Conservation (phyloP, 495 filamentous ascomycete species). For the Hypoxylon trugodes region DNA sequence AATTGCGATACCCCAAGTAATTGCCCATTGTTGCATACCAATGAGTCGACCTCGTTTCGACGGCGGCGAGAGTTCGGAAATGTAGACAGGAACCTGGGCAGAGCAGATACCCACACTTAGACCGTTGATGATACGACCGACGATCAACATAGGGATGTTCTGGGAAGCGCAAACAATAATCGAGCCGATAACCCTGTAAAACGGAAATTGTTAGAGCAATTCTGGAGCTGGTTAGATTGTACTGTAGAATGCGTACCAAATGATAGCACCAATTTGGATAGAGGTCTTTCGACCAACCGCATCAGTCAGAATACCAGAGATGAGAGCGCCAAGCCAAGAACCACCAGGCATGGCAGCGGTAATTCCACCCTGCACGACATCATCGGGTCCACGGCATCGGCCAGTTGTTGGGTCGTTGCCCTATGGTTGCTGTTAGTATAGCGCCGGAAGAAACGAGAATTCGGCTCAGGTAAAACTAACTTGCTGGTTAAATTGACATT, state of each 20-base stretch:
- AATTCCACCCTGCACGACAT: conserved; percentile 65
- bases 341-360: conserved; percentile 77
- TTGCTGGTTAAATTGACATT: conserved; percentile 70
- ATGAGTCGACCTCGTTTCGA: conserved; percentile 75
- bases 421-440: conserved; percentile 26
- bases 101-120: conserved; percentile 79
- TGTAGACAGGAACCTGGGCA: conserved; percentile 82
- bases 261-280: conserved; percentile 69
- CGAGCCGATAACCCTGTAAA: conserved; percentile 62
- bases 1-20: conserved; percentile 83
- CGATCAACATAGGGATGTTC: conserved; percentile 76
- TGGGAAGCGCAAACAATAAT: conserved; percentile 75
- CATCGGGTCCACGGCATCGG: conserved; percentile 58
- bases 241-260: conserved; percentile 60
- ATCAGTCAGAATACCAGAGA: conserved; percentile 74
- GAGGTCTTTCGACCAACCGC: conserved; percentile 70
- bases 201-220: conserved; percentile 19
- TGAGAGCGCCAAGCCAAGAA: conserved; percentile 75
- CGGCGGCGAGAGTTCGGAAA: conserved; percentile 75
- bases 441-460: conserved; percentile 15
- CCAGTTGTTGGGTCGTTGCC: conserved; percentile 45
- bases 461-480: conserved; percentile 31
- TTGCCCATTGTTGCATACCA: conserved; percentile 78
- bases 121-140: conserved; percentile 81
- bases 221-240: not conserved